These are phyloP conservation scores for Hawksworthiomyces lignivorus DNA, from an alignment of 2,329 filamentous ascomycete species.

Conservation along the genomic window DNA sequence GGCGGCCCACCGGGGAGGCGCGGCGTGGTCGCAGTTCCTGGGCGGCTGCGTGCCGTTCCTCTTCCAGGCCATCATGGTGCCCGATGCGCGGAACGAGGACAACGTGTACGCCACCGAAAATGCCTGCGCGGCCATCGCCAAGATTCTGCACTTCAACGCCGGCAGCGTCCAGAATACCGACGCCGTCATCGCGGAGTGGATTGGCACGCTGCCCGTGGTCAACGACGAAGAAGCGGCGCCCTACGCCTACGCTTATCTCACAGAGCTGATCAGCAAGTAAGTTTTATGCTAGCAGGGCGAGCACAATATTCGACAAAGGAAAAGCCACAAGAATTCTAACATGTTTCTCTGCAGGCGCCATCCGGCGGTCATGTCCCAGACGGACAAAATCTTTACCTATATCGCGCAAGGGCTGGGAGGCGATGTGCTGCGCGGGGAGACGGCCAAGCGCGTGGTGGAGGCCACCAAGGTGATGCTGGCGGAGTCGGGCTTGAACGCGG, in stretches of 20 bases:
- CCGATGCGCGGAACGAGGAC: slow-evolving; percentile 79
- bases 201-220: slow-evolving; percentile 81
- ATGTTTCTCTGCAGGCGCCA: slow-evolving; percentile 58
- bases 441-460: slow-evolving; percentile 65
- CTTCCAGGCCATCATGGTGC: slow-evolving; percentile 75
- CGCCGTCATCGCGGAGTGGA: slow-evolving; percentile 73
- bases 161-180: slow-evolving; percentile 68
- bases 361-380: slow-evolving; percentile 68
- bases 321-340: neutral
- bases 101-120: slow-evolving; percentile 98
- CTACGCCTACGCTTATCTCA: slow-evolving; percentile 88
- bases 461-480: slow-evolving; percentile 73
- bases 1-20: slow-evolving; percentile 85
- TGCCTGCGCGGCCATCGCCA: slow-evolving; percentile 90
- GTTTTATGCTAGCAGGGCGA: slow-evolving; percentile 29
- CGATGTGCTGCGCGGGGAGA: slow-evolving; percentile 80
- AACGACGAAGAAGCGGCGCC: slow-evolving; percentile 97
- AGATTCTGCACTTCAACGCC: slow-evolving; percentile 87
- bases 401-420: slow-evolving; percentile 86
- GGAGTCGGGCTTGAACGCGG: slow-evolving; percentile 65
- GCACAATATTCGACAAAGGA: too few species aligned
- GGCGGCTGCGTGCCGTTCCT: slow-evolving; percentile 71
- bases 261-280: slow-evolving; percentile 90
- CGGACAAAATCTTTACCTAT: slow-evolving; percentile 73
- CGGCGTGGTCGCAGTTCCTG: slow-evolving; percentile 80